These are phyloP conservation scores for Diplodia mutila DNA, from an alignment of 2,329 filamentous ascomycete species.

Conservation along the genomic window DNA sequence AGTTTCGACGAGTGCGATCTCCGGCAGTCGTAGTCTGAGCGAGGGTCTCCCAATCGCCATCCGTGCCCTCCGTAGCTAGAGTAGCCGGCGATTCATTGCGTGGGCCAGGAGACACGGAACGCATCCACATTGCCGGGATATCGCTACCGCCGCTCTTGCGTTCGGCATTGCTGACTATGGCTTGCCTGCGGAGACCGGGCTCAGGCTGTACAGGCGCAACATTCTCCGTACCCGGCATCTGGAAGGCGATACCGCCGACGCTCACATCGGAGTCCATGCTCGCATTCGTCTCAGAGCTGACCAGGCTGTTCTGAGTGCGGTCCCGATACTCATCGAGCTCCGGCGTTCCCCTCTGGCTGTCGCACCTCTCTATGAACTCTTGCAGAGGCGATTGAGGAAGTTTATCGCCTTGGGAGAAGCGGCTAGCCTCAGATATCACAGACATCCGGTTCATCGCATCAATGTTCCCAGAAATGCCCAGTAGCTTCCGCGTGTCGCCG, in stretches of 20 bases:
- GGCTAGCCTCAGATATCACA: not conserved
- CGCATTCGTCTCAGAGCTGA: not conserved
- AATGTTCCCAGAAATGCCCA: constrained; percentile 13
- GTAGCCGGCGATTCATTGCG: constrained; percentile 22
- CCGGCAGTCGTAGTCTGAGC: constrained; percentile 28
- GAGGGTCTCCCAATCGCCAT: constrained; percentile 43
- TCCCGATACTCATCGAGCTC: not conserved
- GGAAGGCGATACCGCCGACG: not conserved
- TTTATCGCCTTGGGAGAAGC: not conserved
- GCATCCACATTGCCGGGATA: constrained; percentile 18
- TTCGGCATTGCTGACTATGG: not conserved
- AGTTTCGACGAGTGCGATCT: not conserved
- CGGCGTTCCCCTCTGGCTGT: not conserved
- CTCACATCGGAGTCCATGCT: not conserved
- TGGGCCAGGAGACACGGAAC: constrained; percentile 4
- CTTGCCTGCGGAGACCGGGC: not conserved
- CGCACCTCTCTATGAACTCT: not conserved
- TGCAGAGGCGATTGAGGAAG: constrained; percentile 11
- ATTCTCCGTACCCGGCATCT: not conserved
- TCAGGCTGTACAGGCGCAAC: not conserved
- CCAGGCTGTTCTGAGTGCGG: not conserved
- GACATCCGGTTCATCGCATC: not conserved
- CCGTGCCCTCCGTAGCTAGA: constrained; percentile 28
- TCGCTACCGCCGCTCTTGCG: not conserved
- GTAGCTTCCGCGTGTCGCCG: constrained; percentile 23